Base-by-base conservation (phyloP, 805 yeast species). In the Nakazawaea pomicola region DNA sequence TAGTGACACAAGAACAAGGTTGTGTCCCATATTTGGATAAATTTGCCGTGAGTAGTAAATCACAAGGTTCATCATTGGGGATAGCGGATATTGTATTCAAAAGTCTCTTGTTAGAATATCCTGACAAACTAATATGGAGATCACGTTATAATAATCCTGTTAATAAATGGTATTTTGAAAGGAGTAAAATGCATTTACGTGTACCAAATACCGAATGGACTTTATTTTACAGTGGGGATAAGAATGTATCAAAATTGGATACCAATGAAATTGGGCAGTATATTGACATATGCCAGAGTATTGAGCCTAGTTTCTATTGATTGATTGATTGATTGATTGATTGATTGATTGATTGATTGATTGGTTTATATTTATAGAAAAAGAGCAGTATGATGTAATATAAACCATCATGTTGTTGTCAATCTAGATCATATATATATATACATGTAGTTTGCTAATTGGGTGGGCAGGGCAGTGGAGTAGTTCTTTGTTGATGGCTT, bases 101-200 rank as follows among this genome's bases (percentile, higher is more conserved):
- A 56, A 70, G 84, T 6, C 77, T 93, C 68, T 64, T 78, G 8
- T 67, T 68, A 30, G 76, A 75, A 37, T 90, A 80, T 55, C 84
- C 87, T 0, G 62, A 71, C 12, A 93, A 88, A 55, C 58, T 89
- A 10, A 64, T 93, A 2, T 93, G 99, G 99, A 74, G 99, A 53
- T 91, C 98, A 1, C 67, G 95, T 34, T 74, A 73, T 44, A 74
- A 65, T 41, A 93, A 93, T 58, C 96, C 96, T 0, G 96, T 93
- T 6, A 93, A 93, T 65, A 89, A 89, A 55, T 93, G 99, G 99
- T 91, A 91, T 57, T 93, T 91, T 60, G 97, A 93, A 55, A 69
- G 99, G 47, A 82, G 95, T 30, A 64, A 70, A 14, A 95, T 95
- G 1, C 80, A 82, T 20, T 55, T 79, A 21, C 68, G 71, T 38